A percentile compares a stretch with the other conserved stretches of the same genome.
phyloP scores from a whole-genome alignment of 116 monocot genomes.

The Trichopus zeylanicus region DNA sequence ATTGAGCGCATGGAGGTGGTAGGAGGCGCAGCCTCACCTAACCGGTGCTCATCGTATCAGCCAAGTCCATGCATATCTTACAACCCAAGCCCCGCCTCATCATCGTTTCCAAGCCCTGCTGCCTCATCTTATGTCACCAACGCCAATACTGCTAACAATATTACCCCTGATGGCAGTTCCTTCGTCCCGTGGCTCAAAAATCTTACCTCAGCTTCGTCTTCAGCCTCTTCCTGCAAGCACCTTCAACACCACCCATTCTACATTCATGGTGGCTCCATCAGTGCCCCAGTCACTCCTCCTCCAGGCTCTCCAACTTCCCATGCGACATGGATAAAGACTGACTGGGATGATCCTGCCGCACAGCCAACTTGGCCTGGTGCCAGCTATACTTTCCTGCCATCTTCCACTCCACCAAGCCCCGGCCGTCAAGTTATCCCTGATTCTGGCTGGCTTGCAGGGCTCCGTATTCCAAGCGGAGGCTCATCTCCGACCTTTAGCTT shows the following conservation, averaged over 20 bases:
- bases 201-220: conserved; percentile 22
- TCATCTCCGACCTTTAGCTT: conserved; percentile 46
- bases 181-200: conserved; percentile 26
- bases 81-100: conserved; percentile 16
- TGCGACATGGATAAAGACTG: conserved; percentile 14
- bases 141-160: background rate
- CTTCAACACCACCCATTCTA: conserved; percentile 9
- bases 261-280: conserved; percentile 34
- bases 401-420: conserved; percentile 30
- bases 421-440: conserved; percentile 12
- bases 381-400: conserved; percentile 12
- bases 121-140: conserved; percentile 20
- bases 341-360: conserved; percentile 19
- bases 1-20: conserved; percentile 9
- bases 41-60: conserved; percentile 15
- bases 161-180: conserved; percentile 5
- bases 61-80: background rate
- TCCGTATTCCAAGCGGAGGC: conserved; percentile 8
- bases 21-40: conserved; percentile 20
- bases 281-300: conserved; percentile 46
- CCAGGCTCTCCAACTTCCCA: conserved; percentile 30
- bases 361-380: conserved; percentile 16
- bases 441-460: conserved; percentile 19
- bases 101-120: conserved; percentile 19
- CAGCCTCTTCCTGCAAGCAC: conserved; percentile 14